Conservation (phyloP, 164 flowering plant species). For the Piper longum region DNA sequence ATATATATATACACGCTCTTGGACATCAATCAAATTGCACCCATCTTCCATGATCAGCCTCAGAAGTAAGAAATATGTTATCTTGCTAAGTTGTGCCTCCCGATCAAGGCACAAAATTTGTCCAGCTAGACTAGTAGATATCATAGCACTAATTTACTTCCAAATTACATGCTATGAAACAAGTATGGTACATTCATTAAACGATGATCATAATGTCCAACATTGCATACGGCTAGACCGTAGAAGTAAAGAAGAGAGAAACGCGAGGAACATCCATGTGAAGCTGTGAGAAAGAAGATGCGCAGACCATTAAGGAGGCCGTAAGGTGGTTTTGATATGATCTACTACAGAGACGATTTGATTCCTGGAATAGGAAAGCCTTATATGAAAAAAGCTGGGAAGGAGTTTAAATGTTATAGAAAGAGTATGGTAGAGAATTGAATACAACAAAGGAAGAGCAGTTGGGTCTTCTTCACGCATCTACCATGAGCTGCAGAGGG, state of each 20-base stretch:
- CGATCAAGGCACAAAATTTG: background rate
- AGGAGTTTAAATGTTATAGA: background rate
- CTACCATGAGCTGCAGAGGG: background rate
- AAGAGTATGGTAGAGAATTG: background rate
- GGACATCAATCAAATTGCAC: background rate
- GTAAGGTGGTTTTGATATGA: conserved; percentile 3
- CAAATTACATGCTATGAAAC: background rate
- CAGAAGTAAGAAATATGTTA: background rate
- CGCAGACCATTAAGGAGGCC: background rate
- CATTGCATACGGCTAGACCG: background rate
- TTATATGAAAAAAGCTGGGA: background rate
- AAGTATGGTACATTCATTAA: background rate
- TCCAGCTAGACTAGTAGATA: background rate
- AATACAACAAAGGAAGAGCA: background rate
- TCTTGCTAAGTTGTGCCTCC: too few species aligned
- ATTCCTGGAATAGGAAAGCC: background rate
- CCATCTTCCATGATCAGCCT: background rate
- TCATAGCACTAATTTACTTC: background rate
- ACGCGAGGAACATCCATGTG: background rate
- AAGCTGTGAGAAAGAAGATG: background rate
- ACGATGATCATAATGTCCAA: background rate
- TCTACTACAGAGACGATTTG: background rate
- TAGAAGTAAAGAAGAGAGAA: background rate
- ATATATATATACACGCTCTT: too few species aligned
- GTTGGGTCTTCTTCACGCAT: background rate